phyloP scores from a whole-genome alignment of 306 rosid species.

The Prunus mume region DNA sequence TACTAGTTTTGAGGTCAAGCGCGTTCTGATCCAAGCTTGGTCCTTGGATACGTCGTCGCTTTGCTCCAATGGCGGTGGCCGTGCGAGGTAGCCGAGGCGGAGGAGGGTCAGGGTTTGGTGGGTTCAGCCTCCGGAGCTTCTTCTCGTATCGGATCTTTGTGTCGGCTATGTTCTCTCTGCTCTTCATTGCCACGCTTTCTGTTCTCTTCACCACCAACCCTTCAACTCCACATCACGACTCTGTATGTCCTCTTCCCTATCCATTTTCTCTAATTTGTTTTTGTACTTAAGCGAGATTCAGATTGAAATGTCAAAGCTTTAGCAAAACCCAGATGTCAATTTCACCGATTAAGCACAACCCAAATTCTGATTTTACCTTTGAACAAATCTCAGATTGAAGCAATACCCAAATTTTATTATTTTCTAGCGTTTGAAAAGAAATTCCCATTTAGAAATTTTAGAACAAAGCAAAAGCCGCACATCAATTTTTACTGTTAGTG shows the following conservation, averaged over 20 bases:
- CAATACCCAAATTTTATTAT: neutral
- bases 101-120: slow-evolving; percentile 45
- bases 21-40: slow-evolving; percentile 9
- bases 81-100: slow-evolving; percentile 75
- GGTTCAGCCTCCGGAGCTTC: slow-evolving; percentile 67
- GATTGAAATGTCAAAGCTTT: neutral
- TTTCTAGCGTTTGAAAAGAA: neutral
- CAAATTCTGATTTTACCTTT: neutral
- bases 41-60: neutral
- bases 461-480: neutral
- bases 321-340: slow-evolving; percentile 3
- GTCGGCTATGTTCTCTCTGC: slow-evolving; percentile 84
- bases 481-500: neutral
- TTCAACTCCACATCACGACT: slow-evolving; percentile 51
- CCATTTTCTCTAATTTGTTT: neutral
- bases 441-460: neutral
- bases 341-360: slow-evolving; percentile 2
- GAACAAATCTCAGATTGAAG: neutral
- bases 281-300: slow-evolving; percentile 18
- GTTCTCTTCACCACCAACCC: slow-evolving; percentile 71
- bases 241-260: slow-evolving; percentile 54
- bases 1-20: neutral
- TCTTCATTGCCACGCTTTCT: slow-evolving; percentile 85
- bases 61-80: slow-evolving; percentile 82
- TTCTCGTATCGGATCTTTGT: slow-evolving; percentile 97